These are phyloP conservation scores for Penicillium herquei DNA, from an alignment of 495 filamentous ascomycete species.

Conservation along the genomic window DNA sequence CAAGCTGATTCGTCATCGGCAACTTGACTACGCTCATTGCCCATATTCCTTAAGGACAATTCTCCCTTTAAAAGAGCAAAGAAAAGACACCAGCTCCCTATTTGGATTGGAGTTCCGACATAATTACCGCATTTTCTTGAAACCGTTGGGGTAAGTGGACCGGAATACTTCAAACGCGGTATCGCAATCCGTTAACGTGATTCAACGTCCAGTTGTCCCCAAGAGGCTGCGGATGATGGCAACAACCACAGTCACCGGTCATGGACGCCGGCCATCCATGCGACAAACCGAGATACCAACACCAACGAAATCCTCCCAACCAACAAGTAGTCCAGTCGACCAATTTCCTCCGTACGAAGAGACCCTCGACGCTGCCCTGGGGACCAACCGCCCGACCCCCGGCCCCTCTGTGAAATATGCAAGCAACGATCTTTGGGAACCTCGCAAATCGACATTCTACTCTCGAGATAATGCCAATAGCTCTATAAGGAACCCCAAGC, in stretches of 20 bases:
- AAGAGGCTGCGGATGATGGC: constrained; percentile 31
- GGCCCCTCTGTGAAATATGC: constrained; percentile 34
- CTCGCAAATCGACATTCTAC: constrained; percentile 30
- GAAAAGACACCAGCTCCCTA: not conserved
- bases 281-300: constrained; percentile 40
- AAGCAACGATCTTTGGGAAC: constrained; percentile 37
- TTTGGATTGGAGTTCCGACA: not conserved
- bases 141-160: not conserved
- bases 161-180: not conserved
- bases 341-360: constrained; percentile 46
- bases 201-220: not conserved
- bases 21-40: constrained; percentile 4
- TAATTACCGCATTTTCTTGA: not conserved
- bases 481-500: constrained; percentile 51
- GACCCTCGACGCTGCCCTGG: constrained; percentile 30
- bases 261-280: constrained; percentile 45
- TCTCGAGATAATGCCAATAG: constrained; percentile 39
- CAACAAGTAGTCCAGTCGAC: constrained; percentile 41
- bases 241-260: constrained; percentile 45
- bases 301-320: constrained; percentile 30
- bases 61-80: not conserved
- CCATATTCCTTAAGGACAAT: not conserved
- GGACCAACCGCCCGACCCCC: constrained; percentile 20
- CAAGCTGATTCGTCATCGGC: constrained; percentile 39
- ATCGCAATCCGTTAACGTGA: not conserved